phyloP scores from a whole-genome alignment of 164 flowering plant species.

The Chimonanthus praecox region DNA sequence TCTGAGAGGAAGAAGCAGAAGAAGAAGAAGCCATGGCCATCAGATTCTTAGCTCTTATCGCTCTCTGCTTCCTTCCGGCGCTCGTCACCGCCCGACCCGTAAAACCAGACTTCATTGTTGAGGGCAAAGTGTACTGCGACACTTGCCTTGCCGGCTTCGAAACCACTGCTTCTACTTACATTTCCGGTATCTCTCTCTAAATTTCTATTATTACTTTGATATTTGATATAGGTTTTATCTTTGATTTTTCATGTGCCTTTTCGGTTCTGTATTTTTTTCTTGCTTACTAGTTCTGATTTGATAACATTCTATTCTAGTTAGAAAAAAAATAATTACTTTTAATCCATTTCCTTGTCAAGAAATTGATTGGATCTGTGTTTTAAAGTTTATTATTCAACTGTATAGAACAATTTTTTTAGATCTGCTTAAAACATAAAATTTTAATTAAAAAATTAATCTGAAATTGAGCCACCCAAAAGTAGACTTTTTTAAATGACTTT shows the following conservation, averaged over 20 bases:
- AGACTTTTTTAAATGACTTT: no score
- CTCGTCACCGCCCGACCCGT: conserved; percentile 27
- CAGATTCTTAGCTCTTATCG: conserved; percentile 24
- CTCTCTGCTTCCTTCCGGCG: conserved; percentile 42
- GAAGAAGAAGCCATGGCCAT: background rate
- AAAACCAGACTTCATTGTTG: conserved; percentile 22
- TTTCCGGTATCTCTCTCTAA: conserved; percentile 28
- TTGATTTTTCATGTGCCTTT: background rate
- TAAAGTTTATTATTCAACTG: no score
- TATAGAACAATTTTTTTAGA: no score
- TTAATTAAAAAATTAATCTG: no score
- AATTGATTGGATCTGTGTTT: no score
- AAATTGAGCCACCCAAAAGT: no score
- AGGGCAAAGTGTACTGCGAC: conserved; percentile 66
- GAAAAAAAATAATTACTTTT: no score
- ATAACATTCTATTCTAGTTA: background rate
- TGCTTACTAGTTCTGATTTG: background rate
- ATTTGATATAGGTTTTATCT: background rate
- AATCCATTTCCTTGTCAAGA: no score
- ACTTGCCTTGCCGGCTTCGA: conserved; percentile 68
- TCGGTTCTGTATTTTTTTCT: background rate
- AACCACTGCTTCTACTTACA: conserved; percentile 50
- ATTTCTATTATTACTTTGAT: background rate
- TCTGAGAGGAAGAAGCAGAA: no score
- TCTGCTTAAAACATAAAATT: no score